Base-by-base conservation (phyloP, 768 basidiomycete species). In the Russula lepida region DNA sequence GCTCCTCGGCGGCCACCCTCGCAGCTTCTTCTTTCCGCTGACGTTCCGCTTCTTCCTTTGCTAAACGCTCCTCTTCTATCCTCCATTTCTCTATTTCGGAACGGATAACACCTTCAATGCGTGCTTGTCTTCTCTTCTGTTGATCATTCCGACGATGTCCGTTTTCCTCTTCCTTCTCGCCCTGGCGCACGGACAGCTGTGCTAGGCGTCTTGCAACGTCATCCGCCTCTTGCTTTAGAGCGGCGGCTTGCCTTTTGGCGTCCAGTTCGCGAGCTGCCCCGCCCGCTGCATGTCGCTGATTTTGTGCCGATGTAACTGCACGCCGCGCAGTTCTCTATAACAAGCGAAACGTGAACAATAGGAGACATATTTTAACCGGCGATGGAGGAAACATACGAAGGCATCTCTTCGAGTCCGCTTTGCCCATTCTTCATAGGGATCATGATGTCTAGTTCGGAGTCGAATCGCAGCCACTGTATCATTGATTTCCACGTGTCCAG, bases 21-120 rank as follows among this genome's bases (percentile, higher is more conserved):
- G 70, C 73, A 1, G 63, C 71, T 48, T 71, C 68, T 51, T 60
- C 68, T 52, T 60, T 64, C 21, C 73, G 72, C 67, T 68, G 75
- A 51, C 74, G 74, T 60, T 81, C 79, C 62, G 82, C 81, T 67
- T 81, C 79, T 65, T 77, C 75, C 47, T 73, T 72, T 53, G 70
- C 72, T 69, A 74, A 80, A 59, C 79, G 74, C 70, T 89, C 86
- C 23, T 78, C 83, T 23, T 78, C 82, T 59, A 84, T 85, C 41
- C 83, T 66, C 58, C 69, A 75, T 62, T 82, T 85, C 30, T 83
- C 84, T 63, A 88, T 84, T 68, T 89, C 86, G 3, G 72, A 32
- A 66, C 79, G 79, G 63, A 90, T 89, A 7, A 78, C 82, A 2
- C 63, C 69, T 70, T 90, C 86, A 55, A 88, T 81, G 4, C 83